These are phyloP conservation scores for Limonomyces culmigenus DNA, from an alignment of 1,284 basidiomycete genomes.

Conservation along the genomic window DNA sequence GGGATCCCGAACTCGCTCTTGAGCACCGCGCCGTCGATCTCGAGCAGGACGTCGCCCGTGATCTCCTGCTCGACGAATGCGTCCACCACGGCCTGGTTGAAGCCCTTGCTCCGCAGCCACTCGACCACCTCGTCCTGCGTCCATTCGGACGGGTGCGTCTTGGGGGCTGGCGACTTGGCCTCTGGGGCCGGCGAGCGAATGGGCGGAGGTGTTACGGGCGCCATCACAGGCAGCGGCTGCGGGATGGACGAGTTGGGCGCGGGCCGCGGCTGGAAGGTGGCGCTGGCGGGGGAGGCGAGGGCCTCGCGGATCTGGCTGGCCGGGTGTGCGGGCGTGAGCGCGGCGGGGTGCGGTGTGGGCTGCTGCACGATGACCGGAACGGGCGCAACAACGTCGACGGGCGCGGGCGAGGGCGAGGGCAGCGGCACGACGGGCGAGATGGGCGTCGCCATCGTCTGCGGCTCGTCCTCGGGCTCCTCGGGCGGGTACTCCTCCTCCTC, in stretches of 20 bases:
- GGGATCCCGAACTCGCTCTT: slow-evolving; percentile 92
- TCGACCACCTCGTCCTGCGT: slow-evolving; percentile 77
- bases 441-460: background rate
- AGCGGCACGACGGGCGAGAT: background rate
- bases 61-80: slow-evolving; percentile 97
- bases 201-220: no score
- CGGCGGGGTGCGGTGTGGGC: background rate
- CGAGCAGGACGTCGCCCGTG: slow-evolving; percentile 88
- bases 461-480: background rate
- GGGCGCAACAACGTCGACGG: no score
- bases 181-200: no score
- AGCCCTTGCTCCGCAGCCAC: slow-evolving; percentile 77
- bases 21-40: slow-evolving; percentile 82
- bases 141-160: slow-evolving; percentile 57
- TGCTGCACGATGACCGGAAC: background rate
- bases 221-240: background rate
- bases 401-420: background rate
- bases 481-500: slow-evolving; percentile 1
- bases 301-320: background rate
- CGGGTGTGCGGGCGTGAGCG: background rate
- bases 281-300: background rate
- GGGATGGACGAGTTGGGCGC: background rate
- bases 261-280: background rate
- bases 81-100: slow-evolving; percentile 67
- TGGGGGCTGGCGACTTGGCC: slow-evolving; percentile 8